Conservation (phyloP, 768 basidiomycete species). For the Tylopilus intermedius region DNA sequence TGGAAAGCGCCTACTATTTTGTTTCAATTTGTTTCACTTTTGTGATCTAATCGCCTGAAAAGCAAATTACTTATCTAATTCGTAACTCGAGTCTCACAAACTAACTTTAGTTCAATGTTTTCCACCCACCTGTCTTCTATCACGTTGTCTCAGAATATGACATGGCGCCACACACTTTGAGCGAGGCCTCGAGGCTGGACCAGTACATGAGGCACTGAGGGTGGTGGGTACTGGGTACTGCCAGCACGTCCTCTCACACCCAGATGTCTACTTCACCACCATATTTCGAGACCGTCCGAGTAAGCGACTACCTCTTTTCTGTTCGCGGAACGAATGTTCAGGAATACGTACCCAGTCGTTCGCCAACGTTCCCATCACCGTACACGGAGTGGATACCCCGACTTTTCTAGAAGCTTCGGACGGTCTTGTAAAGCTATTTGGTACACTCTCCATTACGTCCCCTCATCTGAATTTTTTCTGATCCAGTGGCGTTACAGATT, state of each 20-base stretch:
- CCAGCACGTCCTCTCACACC: conserved; percentile 8
- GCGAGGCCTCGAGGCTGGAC: conserved; percentile 28
- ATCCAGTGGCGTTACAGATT: conserved; percentile 39
- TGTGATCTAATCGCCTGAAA: conserved; percentile 9
- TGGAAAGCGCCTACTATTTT: not conserved
- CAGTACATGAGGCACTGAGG: conserved; percentile 17
- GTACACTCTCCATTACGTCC: conserved; percentile 37
- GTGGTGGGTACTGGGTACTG: conserved; percentile 8
- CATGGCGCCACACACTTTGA: conserved; percentile 21
- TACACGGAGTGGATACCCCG: conserved; percentile 71
- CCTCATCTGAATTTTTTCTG: conserved; percentile 8
- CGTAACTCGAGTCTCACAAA: conserved; percentile 6
- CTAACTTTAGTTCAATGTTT: conserved; percentile 13
- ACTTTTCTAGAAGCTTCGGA: conserved; percentile 86
- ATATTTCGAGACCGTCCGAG: conserved; percentile 67
- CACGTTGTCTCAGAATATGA: conserved; percentile 20
- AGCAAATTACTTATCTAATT: conserved; percentile 30
- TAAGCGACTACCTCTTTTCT: conserved; percentile 25
- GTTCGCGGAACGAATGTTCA: not conserved
- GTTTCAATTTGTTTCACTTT: conserved; percentile 9
- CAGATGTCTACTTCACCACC: conserved; percentile 35
- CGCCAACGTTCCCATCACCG: conserved; percentile 73
- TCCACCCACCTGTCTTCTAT: conserved; percentile 9
- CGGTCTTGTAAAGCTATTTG: conserved; percentile 72
- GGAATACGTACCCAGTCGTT: conserved; percentile 57